Percentiles rank a stretch among this genome's conserved stretches.
Conservation (phyloP, 1,139 yeast species). For the Debaryomyces robertsiae region DNA sequence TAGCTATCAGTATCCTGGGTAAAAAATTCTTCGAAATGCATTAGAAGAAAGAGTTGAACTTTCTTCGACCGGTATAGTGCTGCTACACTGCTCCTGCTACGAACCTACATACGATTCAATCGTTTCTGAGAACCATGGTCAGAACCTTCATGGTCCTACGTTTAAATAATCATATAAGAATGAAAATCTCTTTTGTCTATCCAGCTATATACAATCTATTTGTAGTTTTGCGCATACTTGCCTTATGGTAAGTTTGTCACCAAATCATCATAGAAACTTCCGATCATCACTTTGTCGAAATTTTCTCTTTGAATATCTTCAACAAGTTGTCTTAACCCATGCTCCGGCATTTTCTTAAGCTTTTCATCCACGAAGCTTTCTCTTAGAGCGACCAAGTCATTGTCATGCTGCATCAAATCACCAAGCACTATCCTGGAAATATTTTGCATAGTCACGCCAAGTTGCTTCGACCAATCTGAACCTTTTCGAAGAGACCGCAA, state of each 20-base stretch:
- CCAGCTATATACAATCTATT: no score
- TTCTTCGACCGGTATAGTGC: no score
- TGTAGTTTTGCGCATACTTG: not conserved
- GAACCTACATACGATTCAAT: no score
- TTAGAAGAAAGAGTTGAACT: no score
- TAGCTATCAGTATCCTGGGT: no score
- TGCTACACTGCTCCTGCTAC: no score
- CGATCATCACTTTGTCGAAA: conserved; percentile 19
- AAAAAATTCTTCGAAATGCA: no score
- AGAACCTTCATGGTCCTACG: no score
- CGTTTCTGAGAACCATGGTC: no score
- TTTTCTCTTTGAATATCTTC: conserved; percentile 23
- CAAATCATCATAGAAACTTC: conserved; percentile 5
- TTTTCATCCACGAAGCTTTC: conserved; percentile 35
- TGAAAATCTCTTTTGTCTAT: no score
- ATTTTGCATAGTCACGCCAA: conserved; percentile 43
- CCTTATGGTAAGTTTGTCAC: not conserved
- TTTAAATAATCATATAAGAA: no score
- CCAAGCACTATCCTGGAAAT: conserved; percentile 44
- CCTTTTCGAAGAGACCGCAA: conserved; percentile 46
- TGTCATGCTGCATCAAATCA: conserved; percentile 42
- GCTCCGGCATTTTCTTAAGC: conserved; percentile 33
- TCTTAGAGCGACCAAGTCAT: conserved; percentile 25
- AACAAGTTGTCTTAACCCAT: conserved; percentile 31
- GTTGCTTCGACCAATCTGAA: conserved; percentile 43